Evolutionary conservation across 306 rosid genomes (phyloP), one percentile per base, ranked within the genome.

Genomic region (Leucaena leucocephala): DNA sequence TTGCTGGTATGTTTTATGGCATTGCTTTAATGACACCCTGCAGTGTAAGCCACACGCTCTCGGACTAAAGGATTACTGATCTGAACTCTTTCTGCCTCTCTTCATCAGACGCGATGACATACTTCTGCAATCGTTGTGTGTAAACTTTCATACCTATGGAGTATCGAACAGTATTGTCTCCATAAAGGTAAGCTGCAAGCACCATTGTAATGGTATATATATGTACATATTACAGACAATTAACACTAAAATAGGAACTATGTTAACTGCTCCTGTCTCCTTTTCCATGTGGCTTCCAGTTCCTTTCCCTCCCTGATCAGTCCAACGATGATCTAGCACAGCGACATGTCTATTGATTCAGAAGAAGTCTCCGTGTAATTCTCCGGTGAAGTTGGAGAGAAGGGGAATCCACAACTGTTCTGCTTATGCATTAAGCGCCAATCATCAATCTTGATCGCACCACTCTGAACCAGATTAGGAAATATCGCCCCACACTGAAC

Each of bases 11-110:
- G 44, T 40, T 40, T 40, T 40, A 38, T 38, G 27, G 27, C 27
- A 27, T 27, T 27, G 27, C 27, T 27, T 27, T 27, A 27, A 27
- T 27, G 42, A 45, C 49, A 45, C 14, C 49, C 49, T 27, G 27
- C 27, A 27, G 1, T 11, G 14, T 45, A 46, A 92, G 97, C 98
- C 71, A 90, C 97, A 40, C 93, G 92, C 86, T 94, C 90, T 94
- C 86, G 89, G 97, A 94, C 12, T 93, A 90, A 79, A 87, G 98
- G 78, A 90, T 92, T 84, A 92, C 98, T 69, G 97, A 94, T 89
- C 84, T 27, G 82, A 94, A 94, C 84, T 94, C 92, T 77, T 91
- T 91, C 54, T 16, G 9, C 59, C 8, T 54, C 22, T 17, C 22
- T 54, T 17, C 59, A 54, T 54, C 22, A 54, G 27, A 54, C 57